Base-by-base conservation (phyloP, 148 eudicot genomes). In the Cornus suecica region DNA sequence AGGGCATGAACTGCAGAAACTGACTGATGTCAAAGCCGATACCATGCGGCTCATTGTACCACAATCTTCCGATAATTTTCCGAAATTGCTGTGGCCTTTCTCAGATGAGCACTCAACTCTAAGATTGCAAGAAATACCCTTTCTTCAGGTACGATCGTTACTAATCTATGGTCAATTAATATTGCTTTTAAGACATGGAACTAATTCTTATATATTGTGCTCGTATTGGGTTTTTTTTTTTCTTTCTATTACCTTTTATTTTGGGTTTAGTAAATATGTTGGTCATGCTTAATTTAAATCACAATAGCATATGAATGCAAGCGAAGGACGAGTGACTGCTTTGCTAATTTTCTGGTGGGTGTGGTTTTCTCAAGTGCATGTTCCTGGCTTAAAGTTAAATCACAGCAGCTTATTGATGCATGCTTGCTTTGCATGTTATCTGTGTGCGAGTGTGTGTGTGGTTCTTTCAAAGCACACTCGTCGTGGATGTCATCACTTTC, bases 1-100 rank as follows among this genome's bases (percentile, higher is more conserved):
- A 65, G 98, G 97, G 41, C 79, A 80, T 20, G 84, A 87, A 70
- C 83, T 94, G 72, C 91, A 74, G 78, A 85, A 77, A 63, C 84
- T 92, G 80, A 87, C 98, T 16, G 80, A 80, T 84, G 92, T 90
- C 71, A 83, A 83, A 86, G 87, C 83, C 56, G 90, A 92, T 82
- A 90, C 97, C 10, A 73, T 94, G 77, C 82, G 89, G 26, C 83
- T 92, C 56, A 91, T 94, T 78, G 84, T 92, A 76, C 92, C 90
- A 56, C 87, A 80, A 74, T 76, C 86, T 60, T 77, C 84, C 14
- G 72, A 63, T 37, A 89, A 84, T 79, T 78, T 83, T 76, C 84
- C 92, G 20, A 88, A 72, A 65, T 72, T 92, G 79, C 73, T 94
- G 61, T 75, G 58, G 74, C 98, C 97, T 20, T 94, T 94, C 79